Conservation (phyloP, 495 filamentous ascomycete species). For the Usnea hakonensis region DNA sequence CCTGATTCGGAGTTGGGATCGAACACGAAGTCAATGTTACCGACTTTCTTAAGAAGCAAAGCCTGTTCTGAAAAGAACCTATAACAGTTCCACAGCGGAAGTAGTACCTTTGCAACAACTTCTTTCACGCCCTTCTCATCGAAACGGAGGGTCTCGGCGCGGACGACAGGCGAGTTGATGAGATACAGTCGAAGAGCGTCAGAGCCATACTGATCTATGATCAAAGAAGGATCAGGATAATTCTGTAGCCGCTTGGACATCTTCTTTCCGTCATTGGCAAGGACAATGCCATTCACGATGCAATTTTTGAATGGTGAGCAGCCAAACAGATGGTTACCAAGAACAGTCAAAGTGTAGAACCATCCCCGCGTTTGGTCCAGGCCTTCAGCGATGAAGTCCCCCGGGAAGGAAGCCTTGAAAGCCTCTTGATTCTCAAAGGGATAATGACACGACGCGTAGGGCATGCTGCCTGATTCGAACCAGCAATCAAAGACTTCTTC, state of each 20-base stretch:
- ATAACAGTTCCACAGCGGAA: conserved; percentile 96
- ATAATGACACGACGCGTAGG: conserved; percentile 87
- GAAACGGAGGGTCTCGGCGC: conserved; percentile 85
- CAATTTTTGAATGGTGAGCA: conserved; percentile 91
- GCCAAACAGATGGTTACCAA: conserved; percentile 87
- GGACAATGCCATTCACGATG: conserved; percentile 92
- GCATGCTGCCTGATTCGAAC: conserved; percentile 94
- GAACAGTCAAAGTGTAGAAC: conserved; percentile 91
- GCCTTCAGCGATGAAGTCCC: conserved; percentile 95
- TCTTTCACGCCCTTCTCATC: conserved; percentile 93
- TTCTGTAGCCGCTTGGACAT: conserved; percentile 99
- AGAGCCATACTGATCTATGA: conserved; percentile 86
- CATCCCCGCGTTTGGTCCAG: conserved; percentile 92
- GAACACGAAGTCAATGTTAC: conserved; percentile 69
- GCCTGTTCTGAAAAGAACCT: conserved; percentile 98
- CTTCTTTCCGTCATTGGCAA: conserved; percentile 96
- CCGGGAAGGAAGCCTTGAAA: conserved; percentile 79
- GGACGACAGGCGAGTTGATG: conserved; percentile 95
- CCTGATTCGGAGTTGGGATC: conserved; percentile 62
- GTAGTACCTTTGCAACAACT: conserved; percentile 84
- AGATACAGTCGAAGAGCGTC: conserved; percentile 92
- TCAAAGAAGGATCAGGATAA: conserved; percentile 79
- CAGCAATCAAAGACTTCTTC: conserved; percentile 97
- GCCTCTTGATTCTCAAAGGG: conserved; percentile 86
- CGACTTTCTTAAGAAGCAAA: conserved; percentile 82